Base-by-base conservation (phyloP, 73 alveolate genomes). In the Paramecium pentaurelia region DNA sequence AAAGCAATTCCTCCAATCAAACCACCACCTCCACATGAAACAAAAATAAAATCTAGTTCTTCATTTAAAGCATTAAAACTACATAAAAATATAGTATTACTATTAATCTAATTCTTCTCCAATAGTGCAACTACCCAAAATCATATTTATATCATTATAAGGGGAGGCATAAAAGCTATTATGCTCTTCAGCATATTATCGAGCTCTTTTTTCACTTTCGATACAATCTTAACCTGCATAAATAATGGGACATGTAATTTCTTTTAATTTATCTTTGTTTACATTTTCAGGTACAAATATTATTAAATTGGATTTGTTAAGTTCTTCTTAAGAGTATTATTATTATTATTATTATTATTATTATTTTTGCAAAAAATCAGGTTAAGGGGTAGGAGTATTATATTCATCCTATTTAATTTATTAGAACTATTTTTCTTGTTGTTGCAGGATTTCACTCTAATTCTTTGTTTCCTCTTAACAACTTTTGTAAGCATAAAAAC, bases 1-100 rank as follows among this genome's bases (percentile, higher is more conserved):
- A 80, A 47, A 6, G 91, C 75, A n/a, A 80, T 47, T 27, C 89
- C 89, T 42, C 71, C 89, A 20, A 80, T 47, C 36, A 80, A 42
- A 5, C 91, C 77, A 38, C 77, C 91, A 6, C 77, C 91, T 20
- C 91, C 75, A 20, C 47, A 34, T n/a, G 91, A 42, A 2, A 80
- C 73, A 47, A 80, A 80, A 16, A 80, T 11, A 44, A 38, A 80
- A 49, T 80, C 91, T 6, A 49, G 36, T 45, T 80, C 32, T 47
- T 80, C 36, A 25, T 36, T 47, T 10, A 27, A 8, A 38, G 47
- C 8, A 20, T 42, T 27, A 28, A 80, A 45, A 32, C 58, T 25
- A 11, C 27, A 12, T 73, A 36, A 12, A 73, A 2, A 40, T 4
- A 12, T 32, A 2, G 16, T 2, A 73, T 30, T 36, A 37, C 60